phyloP scores from a whole-genome alignment of 2,329 filamentous ascomycete genomes.

The Phyllosticta citrichinensis region DNA sequence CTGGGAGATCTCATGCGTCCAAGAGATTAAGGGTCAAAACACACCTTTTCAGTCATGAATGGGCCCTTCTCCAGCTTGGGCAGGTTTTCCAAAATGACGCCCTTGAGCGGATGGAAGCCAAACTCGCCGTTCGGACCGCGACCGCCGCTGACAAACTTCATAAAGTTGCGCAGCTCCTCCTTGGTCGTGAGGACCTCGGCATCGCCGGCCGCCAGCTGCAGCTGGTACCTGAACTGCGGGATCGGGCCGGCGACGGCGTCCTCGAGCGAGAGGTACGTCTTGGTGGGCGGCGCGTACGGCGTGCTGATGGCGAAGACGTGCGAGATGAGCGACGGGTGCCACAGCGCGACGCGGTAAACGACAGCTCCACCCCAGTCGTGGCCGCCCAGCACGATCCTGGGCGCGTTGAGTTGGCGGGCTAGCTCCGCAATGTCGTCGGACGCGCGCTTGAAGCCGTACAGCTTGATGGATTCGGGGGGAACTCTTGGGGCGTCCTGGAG shows the following conservation, averaged over 20 bases:
- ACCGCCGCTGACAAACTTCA: constrained; percentile 64
- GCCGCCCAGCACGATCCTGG: constrained; percentile 67
- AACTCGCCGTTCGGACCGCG: constrained; percentile 44
- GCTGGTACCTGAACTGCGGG: constrained; percentile 72
- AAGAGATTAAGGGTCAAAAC: constrained; percentile 11
- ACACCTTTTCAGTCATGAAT: constrained; percentile 52
- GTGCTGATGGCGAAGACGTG: constrained; percentile 75
- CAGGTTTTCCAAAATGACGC: constrained; percentile 55
- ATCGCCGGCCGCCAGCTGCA: constrained; percentile 55
- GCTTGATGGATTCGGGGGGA: constrained; percentile 49
- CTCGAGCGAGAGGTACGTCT: constrained; percentile 46
- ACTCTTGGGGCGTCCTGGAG: constrained; percentile 34
- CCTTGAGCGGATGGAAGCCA: constrained; percentile 50
- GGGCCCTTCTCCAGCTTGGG: constrained; percentile 45
- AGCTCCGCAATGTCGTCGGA: constrained; percentile 68
- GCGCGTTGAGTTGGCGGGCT: constrained; percentile 46
- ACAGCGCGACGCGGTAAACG: constrained; percentile 64
- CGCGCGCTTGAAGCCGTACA: constrained; percentile 64
- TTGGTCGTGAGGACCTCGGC: constrained; percentile 39
- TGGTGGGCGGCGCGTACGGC: constrained; percentile 52
- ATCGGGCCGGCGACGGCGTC: constrained; percentile 47
- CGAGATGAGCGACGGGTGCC: constrained; percentile 60
- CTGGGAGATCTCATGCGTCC: background rate
- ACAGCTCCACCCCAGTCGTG: constrained; percentile 86
- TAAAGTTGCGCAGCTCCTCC: constrained; percentile 56